Evolutionary conservation across 2,329 filamentous ascomycete genomes (phyloP).

Genomic region (Aspergillus unguis): DNA sequence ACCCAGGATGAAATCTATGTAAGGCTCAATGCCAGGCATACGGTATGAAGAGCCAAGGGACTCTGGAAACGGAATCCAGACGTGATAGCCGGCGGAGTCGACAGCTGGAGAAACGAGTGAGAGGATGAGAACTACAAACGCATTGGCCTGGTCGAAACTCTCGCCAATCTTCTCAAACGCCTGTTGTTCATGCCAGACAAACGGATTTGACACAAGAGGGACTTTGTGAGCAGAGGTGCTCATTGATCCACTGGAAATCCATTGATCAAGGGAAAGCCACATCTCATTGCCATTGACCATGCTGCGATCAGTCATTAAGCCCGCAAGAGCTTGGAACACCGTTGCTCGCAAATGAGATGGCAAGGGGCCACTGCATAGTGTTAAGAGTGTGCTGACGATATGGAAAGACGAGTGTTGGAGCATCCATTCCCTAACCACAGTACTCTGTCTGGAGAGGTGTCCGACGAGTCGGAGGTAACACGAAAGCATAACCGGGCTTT

Average conservation of each 20-base stretch:
- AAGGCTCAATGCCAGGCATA: constrained; percentile 82
- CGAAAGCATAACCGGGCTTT: constrained; percentile 94
- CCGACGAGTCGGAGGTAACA: constrained; percentile 86
- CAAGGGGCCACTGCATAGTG: constrained; percentile 73
- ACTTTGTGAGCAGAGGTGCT: constrained; percentile 44
- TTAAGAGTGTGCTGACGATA: constrained; percentile 70
- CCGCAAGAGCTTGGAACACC: constrained; percentile 73
- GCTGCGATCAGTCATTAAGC: constrained; percentile 72
- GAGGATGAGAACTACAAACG: constrained; percentile 75
- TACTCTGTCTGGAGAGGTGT: constrained; percentile 73
- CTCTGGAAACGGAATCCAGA: constrained; percentile 82
- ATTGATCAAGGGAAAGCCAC: constrained; percentile 78
- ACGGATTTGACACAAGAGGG: constrained; percentile 40
- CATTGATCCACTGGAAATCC: constrained; percentile 60
- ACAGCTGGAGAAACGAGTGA: constrained; percentile 62
- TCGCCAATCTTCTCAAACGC: constrained; percentile 71
- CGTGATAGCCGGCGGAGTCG: constrained; percentile 55
- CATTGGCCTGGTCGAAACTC: constrained; percentile 79
- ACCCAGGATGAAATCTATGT: constrained; percentile 86
- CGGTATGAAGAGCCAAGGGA: constrained; percentile 73
- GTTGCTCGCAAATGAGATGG: constrained; percentile 76
- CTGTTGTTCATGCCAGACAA: constrained; percentile 51
- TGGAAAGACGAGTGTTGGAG: constrained; percentile 65
- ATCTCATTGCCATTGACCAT: constrained; percentile 65
- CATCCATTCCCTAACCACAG: constrained; percentile 69